A percentile compares a stretch with the other conserved stretches of the same genome.
phyloP scores from a whole-genome alignment of 2,329 filamentous ascomycete species.

The Trichoderma simmonsii region DNA sequence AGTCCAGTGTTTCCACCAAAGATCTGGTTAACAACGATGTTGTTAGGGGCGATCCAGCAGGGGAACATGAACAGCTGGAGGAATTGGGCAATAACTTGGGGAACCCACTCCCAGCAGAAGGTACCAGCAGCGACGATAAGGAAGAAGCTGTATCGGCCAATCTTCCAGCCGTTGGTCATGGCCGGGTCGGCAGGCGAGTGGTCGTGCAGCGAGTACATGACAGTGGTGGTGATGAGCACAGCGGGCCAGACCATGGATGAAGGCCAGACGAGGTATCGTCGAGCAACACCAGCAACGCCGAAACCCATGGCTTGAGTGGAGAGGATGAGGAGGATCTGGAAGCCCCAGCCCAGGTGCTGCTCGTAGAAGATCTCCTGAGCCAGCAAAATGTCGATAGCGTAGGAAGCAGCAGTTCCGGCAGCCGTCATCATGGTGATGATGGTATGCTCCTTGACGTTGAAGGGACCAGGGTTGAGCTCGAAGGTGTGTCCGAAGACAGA shows the following conservation, averaged over 20 bases:
- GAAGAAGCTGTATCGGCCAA: slow-evolving; percentile 58
- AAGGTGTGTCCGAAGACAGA: slow-evolving; percentile 31
- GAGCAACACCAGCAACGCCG: slow-evolving; percentile 57
- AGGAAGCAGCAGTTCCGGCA: slow-evolving; percentile 34
- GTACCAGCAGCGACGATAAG: slow-evolving; percentile 47
- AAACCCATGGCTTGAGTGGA: slow-evolving; percentile 63
- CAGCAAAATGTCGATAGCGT: slow-evolving; percentile 41
- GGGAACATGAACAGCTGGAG: slow-evolving; percentile 59
- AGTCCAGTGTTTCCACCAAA: slow-evolving; percentile 62
- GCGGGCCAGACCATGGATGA: slow-evolving; percentile 65
- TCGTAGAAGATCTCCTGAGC: slow-evolving; percentile 48
- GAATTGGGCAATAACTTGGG: slow-evolving; percentile 57
- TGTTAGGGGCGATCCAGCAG: slow-evolving; percentile 61
- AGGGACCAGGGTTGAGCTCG: slow-evolving; percentile 40
- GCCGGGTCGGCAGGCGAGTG: slow-evolving; percentile 50
- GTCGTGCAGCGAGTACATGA: slow-evolving; percentile 65
- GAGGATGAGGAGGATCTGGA: slow-evolving; percentile 57
- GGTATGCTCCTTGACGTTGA: slow-evolving; percentile 49
- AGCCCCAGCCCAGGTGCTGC: slow-evolving; percentile 52
- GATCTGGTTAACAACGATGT: slow-evolving; percentile 60
- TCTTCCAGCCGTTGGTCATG: slow-evolving; percentile 54
- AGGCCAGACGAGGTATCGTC: slow-evolving; percentile 58
- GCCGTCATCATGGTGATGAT: slow-evolving; percentile 47
- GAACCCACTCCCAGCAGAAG: slow-evolving; percentile 58
- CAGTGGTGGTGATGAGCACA: slow-evolving; percentile 56